Evolutionary conservation across 2,329 filamentous ascomycete species (phyloP).

Genomic region (Pyricularia grisea): DNA sequence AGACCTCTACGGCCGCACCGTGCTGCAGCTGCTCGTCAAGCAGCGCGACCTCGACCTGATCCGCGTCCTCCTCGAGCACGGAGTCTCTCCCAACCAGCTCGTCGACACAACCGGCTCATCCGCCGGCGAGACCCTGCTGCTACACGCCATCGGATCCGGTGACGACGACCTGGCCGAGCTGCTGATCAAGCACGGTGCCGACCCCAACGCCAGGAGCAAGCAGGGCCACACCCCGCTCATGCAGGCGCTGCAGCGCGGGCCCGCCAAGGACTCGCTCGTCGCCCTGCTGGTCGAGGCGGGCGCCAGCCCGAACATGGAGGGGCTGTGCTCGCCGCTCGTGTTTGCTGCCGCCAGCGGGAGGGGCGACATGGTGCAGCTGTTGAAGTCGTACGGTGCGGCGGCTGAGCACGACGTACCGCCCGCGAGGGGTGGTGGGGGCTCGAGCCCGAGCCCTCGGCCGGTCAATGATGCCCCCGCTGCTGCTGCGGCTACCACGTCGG

Average conservation of each 20-base stretch:
- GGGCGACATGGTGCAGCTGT: conserved; percentile 16
- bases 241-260: conserved; percentile 3
- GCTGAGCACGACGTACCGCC: not conserved
- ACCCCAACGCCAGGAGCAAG: conserved; percentile 5
- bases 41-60: not conserved
- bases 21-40: not conserved
- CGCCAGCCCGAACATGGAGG: conserved; percentile 2
- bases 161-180: conserved; percentile 5
- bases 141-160: conserved; percentile 17
- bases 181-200: conserved; percentile 5
- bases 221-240: conserved; percentile 8
- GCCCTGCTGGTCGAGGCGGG: conserved; percentile 7
- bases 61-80: conserved; percentile 3
- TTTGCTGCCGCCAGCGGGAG: conserved; percentile 13
- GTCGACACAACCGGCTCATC: conserved; percentile 1
- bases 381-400: conserved; percentile 9
- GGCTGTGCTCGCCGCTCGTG: conserved; percentile 5
- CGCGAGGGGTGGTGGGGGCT: not conserved
- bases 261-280: not conserved
- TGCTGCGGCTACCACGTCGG: not conserved
- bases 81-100: conserved; percentile 6
- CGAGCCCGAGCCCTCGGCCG: not conserved
- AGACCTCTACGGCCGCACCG: conserved; percentile 4
- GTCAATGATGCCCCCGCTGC: too few species aligned
- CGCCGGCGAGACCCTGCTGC: conserved; percentile 17